Evolutionary conservation across 78 protist species (phyloP), one percentile per base, ranked within the genome.

Genomic region (Dictyostelium intermedium): DNA sequence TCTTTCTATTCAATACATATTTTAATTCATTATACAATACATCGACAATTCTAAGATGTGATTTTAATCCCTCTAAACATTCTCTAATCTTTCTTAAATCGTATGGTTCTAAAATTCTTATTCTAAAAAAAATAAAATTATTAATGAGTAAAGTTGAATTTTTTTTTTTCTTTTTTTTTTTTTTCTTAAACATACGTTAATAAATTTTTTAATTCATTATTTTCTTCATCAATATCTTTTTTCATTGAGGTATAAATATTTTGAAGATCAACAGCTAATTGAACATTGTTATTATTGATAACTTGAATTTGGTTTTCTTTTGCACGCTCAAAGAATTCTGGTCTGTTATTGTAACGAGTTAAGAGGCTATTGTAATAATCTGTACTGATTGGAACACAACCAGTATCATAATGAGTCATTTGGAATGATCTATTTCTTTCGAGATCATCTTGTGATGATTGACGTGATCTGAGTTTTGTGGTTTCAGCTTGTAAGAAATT

Each of bases 171-270:
- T 66, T 66, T 27, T 11, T 66, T 66, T 27, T 66, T 77, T 16
- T 14, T 77, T 37, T 32, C n/a, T 16, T 18, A 14, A 30, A 45
- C 61, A 41, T 77, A 77, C 47, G 85, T 60, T n/a, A 89, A 69
- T 30, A 89, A 78, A 80, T 89, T 78, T 18, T 80, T 80, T 27
- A 89, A 66, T 80, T 89, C 94, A 9, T 77, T 39, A 20, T 89
- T 89, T 47, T 89, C 94, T 50, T 89, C 94, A 50, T 89, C 94
- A 6, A 89, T 89, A 45, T 89, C 87, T 39, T 89, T 89, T 81
- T 89, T 89, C 85, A 89, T 89, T 30, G 85, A 66, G 16, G 87
- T 47, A 50, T 89, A 89, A 9, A 89, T 14, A 11, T 37, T 43
- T 27, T 89, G 94, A 47, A 89, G 72, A 41, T 89, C 94, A 32